phyloP scores from a whole-genome alignment of 2,329 filamentous ascomycete species.

The Samsoniella hepiali region DNA sequence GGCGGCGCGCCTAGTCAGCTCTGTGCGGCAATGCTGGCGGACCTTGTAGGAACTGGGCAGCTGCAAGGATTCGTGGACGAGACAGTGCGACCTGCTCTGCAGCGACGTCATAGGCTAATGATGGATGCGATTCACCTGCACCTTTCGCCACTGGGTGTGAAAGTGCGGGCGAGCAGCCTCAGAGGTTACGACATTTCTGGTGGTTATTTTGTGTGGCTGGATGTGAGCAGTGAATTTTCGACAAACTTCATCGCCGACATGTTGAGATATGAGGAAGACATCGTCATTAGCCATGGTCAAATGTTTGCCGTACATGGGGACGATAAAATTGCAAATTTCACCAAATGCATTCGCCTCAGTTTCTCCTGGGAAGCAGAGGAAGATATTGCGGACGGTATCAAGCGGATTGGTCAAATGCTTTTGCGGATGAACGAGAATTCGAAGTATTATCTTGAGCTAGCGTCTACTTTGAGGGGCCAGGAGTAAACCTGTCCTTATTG shows the following conservation, averaged over 20 bases:
- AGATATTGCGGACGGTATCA: conserved; percentile 63
- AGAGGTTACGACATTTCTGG: conserved; percentile 55
- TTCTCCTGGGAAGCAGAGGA: conserved; percentile 71
- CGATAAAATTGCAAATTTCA: conserved; percentile 52
- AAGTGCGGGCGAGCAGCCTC: conserved; percentile 36
- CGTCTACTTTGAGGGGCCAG: neutral
- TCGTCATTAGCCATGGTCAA: conserved; percentile 65
- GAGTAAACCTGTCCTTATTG: neutral
- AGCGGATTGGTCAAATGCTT: conserved; percentile 54
- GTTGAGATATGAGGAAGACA: conserved; percentile 59
- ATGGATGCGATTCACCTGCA: conserved; percentile 55
- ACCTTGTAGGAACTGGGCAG: conserved; percentile 43
- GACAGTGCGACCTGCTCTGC: conserved; percentile 43
- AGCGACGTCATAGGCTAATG: conserved; percentile 48
- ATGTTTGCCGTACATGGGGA: conserved; percentile 69
- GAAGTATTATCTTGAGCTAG: conserved; percentile 26
- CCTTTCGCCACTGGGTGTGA: conserved; percentile 61
- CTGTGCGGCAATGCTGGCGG: conserved; percentile 48
- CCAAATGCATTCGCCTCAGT: conserved; percentile 60
- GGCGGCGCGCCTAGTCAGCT: conserved; percentile 58
- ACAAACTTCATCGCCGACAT: conserved; percentile 53
- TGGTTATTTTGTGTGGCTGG: conserved; percentile 84
- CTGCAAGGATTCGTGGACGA: conserved; percentile 43
- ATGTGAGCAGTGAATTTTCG: conserved; percentile 51
- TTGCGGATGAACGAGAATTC: conserved; percentile 31